A percentile compares a stretch with the other conserved stretches of the same genome.
Evolutionary conservation across 495 filamentous ascomycete species (phyloP).

Genomic region (Penicillium psychrofluorescens): DNA sequence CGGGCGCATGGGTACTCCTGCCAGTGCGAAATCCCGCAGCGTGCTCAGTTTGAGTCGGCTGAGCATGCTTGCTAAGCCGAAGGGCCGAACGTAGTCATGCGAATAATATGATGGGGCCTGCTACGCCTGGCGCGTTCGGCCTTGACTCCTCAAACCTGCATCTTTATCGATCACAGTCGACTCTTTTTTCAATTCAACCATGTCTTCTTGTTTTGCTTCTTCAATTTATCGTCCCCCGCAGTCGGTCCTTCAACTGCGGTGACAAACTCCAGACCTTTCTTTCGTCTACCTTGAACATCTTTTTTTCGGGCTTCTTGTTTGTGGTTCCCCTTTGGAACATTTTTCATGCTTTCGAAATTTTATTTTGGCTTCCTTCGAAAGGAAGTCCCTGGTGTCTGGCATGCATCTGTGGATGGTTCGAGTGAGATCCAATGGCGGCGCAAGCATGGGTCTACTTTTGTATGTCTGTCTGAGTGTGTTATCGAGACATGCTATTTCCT

Average conservation of each 20-base stretch:
- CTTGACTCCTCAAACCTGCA: background rate
- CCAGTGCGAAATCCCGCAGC: slow-evolving; percentile 21
- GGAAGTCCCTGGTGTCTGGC: slow-evolving; percentile 6
- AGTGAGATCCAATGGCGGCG: too few relatives aligned
- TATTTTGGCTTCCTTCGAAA: slow-evolving; percentile 1
- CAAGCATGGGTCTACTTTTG: background rate
- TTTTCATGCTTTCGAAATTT: slow-evolving; percentile 1
- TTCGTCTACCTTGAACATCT: background rate
- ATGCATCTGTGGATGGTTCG: slow-evolving; percentile 8
- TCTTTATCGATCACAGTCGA: slow-evolving; percentile 1
- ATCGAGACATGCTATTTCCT: too few relatives aligned
- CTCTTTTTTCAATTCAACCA: background rate
- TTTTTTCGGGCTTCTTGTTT: background rate
- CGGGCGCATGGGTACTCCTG: slow-evolving; percentile 28
- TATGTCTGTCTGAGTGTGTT: background rate
- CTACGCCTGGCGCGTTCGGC: slow-evolving; percentile 10
- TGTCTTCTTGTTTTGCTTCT: slow-evolving; percentile 11
- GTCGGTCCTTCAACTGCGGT: too few relatives aligned
- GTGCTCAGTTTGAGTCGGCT: slow-evolving; percentile 41
- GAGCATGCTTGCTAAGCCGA: slow-evolving; percentile 46
- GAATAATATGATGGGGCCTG: background rate
- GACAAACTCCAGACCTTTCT: too few relatives aligned
- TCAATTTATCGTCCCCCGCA: too few relatives aligned
- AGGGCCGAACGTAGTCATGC: slow-evolving; percentile 23
- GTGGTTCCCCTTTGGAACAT: background rate